These are phyloP conservation scores for Globisporangium emineosum DNA, from an alignment of 352 stramenopile genomes.

Conservation along the genomic window DNA sequence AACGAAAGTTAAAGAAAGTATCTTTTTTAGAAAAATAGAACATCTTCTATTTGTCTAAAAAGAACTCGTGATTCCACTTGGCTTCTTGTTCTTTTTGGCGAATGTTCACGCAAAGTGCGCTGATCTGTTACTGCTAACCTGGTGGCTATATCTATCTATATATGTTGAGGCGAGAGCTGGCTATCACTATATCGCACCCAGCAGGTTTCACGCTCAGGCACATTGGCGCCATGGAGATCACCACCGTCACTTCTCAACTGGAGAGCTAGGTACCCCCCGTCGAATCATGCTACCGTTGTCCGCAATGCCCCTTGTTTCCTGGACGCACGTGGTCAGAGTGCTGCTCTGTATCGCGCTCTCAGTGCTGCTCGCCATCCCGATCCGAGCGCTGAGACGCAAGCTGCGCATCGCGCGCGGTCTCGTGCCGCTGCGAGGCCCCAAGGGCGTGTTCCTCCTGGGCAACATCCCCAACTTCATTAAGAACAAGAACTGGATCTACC, in stretches of 20 bases:
- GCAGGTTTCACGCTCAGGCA: not conserved
- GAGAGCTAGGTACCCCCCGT: not conserved
- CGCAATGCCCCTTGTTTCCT: not conserved
- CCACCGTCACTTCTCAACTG: not conserved
- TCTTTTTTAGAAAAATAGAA: too few relatives aligned
- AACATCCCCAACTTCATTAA: conserved; percentile 52
- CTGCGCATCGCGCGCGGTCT: conserved; percentile 48
- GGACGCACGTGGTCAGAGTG: not conserved
- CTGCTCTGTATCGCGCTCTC: conserved; percentile 7
- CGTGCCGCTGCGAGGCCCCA: conserved; percentile 35
- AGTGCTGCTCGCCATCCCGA: not conserved
- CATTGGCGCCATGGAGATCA: too few relatives aligned
- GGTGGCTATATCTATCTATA: not conserved
- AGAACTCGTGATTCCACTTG: too few relatives aligned
- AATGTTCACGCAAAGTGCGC: not conserved
- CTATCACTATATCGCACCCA: not conserved
- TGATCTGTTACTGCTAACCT: not conserved
- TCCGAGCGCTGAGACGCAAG: conserved; percentile 34
- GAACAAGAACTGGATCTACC: conserved; percentile 51
- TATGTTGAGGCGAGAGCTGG: not conserved
- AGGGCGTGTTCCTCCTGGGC: conserved; percentile 42
- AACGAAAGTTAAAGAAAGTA: too few relatives aligned
- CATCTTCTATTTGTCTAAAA: too few relatives aligned
- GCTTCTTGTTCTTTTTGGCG: not conserved
- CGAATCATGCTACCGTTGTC: not conserved